phyloP scores from a whole-genome alignment of 805 yeast species.

The Hanseniaspora guilliermondii region DNA sequence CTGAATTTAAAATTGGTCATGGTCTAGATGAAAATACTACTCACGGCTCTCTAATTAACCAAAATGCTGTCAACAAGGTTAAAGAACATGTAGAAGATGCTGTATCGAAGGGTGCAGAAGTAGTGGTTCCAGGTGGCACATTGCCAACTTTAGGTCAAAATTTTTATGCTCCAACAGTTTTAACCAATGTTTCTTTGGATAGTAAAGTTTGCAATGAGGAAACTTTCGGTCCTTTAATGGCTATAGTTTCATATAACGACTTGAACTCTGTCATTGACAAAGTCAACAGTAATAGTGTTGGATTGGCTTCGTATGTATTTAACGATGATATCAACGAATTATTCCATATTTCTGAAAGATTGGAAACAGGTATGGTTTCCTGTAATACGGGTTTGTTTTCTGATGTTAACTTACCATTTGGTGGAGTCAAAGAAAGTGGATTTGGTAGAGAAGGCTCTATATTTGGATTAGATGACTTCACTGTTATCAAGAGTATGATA shows the following conservation, averaged over 20 bases:
- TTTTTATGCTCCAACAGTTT: constrained; percentile 44
- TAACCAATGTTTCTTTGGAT: constrained; percentile 39
- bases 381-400: constrained; percentile 49
- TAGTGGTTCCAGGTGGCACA: constrained; percentile 41
- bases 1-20: constrained; percentile 41
- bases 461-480: constrained; percentile 51
- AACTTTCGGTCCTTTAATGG: constrained; percentile 56
- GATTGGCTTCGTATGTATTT: constrained; percentile 50
- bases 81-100: constrained; percentile 46
- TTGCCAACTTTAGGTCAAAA: constrained; percentile 37
- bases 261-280: constrained; percentile 40
- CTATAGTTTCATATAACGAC: constrained; percentile 42
- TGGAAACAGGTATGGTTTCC: constrained; percentile 56
- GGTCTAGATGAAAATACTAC: constrained; percentile 42
- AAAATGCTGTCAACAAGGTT: constrained; percentile 40
- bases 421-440: constrained; percentile 57
- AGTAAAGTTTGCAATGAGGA: constrained; percentile 45
- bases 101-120: constrained; percentile 38
- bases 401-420: constrained; percentile 45
- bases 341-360: constrained; percentile 40
- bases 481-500: constrained; percentile 39
- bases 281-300: constrained; percentile 45
- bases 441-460: constrained; percentile 60
- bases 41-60: constrained; percentile 47
- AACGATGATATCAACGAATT: constrained; percentile 40